Evolutionary conservation across 352 stramenopile genomes (phyloP).

Genomic region (Globisporangium camurandrum): DNA sequence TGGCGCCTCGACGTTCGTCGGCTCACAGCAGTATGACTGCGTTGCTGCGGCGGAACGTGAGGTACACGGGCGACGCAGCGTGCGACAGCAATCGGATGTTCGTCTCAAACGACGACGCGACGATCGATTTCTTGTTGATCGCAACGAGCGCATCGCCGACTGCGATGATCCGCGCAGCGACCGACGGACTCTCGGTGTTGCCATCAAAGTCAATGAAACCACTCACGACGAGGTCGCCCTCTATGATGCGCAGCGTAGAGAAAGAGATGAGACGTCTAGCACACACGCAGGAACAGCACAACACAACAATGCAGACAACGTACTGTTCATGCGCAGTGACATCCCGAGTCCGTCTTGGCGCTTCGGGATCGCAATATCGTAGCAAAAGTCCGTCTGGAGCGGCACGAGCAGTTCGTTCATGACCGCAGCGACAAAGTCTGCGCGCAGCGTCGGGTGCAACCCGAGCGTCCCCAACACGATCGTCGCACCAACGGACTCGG

Average conservation of each 20-base stretch:
- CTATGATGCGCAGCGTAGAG: slow-evolving; percentile 18
- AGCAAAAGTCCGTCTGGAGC: slow-evolving; percentile 77
- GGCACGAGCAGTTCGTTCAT: slow-evolving; percentile 81
- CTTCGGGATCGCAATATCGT: slow-evolving; percentile 78
- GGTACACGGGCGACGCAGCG: slow-evolving; percentile 74
- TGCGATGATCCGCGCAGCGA: slow-evolving; percentile 68
- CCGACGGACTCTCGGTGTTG: slow-evolving; percentile 70
- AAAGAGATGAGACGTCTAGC: neutral
- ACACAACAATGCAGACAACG: slow-evolving; percentile 10
- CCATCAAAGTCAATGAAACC: slow-evolving; percentile 81
- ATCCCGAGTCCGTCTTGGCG: slow-evolving; percentile 71
- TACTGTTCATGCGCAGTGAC: slow-evolving; percentile 83
- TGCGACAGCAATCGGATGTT: slow-evolving; percentile 79
- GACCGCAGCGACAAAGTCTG: slow-evolving; percentile 70
- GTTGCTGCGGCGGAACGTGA: slow-evolving; percentile 67
- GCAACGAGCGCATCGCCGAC: slow-evolving; percentile 72
- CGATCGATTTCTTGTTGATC: slow-evolving; percentile 87
- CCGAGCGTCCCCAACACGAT: slow-evolving; percentile 61
- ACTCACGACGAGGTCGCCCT: slow-evolving; percentile 69
- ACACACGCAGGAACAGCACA: neutral
- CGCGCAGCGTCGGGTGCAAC: slow-evolving; percentile 63
- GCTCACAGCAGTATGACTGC: slow-evolving; percentile 55
- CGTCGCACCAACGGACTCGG: slow-evolving; percentile 55
- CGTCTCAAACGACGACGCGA: slow-evolving; percentile 78
- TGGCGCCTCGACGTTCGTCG: neutral